Evolutionary conservation across 2,329 filamentous ascomycete species (phyloP).

Genomic region (Coleophoma cylindrospora): DNA sequence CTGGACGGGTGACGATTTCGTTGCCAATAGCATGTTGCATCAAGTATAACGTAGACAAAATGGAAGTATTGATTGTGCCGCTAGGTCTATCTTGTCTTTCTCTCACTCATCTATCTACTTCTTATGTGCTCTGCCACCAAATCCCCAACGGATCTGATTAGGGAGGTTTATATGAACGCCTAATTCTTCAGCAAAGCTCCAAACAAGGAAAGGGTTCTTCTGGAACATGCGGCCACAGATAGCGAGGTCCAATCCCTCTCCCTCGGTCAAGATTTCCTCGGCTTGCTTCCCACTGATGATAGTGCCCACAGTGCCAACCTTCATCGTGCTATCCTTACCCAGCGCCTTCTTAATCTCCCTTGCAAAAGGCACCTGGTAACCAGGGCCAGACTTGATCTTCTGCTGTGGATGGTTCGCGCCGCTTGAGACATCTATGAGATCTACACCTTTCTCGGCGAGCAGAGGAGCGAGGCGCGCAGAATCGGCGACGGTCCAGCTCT

Average conservation of each 20-base stretch:
- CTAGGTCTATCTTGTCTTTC: background rate
- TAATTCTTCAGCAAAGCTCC: constrained; percentile 50
- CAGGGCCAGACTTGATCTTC: constrained; percentile 53
- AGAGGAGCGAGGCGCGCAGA: constrained; percentile 57
- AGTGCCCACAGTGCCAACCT: constrained; percentile 42
- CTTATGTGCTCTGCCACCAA: constrained; percentile 32
- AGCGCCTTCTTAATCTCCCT: constrained; percentile 67
- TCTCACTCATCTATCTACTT: background rate
- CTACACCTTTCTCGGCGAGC: constrained; percentile 62
- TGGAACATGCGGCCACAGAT: constrained; percentile 49
- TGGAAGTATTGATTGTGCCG: background rate
- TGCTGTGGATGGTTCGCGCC: constrained; percentile 59
- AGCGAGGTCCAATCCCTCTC: constrained; percentile 42
- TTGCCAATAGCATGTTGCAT: background rate
- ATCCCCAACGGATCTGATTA: constrained; percentile 52
- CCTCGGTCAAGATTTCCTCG: constrained; percentile 39
- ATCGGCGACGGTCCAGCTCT: constrained; percentile 65
- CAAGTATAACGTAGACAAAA: background rate
- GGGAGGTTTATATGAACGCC: constrained; percentile 39
- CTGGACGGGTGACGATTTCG: background rate
- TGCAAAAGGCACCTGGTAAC: constrained; percentile 68
- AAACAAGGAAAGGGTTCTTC: constrained; percentile 53
- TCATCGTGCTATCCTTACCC: constrained; percentile 37
- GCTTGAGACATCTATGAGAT: constrained; percentile 68
- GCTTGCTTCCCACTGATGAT: constrained; percentile 41